Evolutionary conservation across 176 grass and related monocot genomes (phyloP), one percentile per base, ranked within the genome.

Genomic region (Coix lacrymajobi): DNA sequence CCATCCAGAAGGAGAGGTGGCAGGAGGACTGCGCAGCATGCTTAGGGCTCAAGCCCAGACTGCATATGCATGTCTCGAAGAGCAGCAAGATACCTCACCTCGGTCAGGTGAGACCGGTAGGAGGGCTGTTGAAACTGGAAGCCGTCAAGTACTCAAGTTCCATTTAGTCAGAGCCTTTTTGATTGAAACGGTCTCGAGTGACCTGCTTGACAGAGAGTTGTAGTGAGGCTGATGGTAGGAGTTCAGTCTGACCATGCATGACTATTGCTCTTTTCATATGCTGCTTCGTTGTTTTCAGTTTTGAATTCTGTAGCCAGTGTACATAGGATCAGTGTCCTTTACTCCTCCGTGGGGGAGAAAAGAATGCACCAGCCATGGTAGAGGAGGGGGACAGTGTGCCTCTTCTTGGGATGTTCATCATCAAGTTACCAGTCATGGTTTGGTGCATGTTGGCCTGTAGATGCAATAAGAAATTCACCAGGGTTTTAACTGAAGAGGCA

Each of bases 1-100:
- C 93, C 91, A 7, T 92, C 93, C 17, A 88, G 91, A 77, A 88
- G 79, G 71, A 74, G 87, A 68, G 89, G 64, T 2, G 43, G 54
- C 3, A 95, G 85, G 80, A 95, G 69, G 80, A 26, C 43, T 24
- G 56, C 60, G 2, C 84, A 71, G 28, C 30, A 37, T 29, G 22
- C 71, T 40, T 89, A 81, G 54, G 9, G 22, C 52, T 54, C 11
- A 57, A 11, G 84, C 58, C 57, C 32, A 77, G 51, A 30, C 54
- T 77, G 29, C 63, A 51, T 61, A 43, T 52, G 29, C 46, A 58
- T 44, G 30, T 51, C 63, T 36, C 48, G 3, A 37, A 61, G 38
- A 62, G 39, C 17, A 66, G 30, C 25, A 69, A 74, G 37, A 33
- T 46, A 11, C 38, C 58, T 54, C 46, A 11, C 38, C 58, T 54